These are phyloP conservation scores for Elaphomyces granulatus DNA, from an alignment of 495 filamentous ascomycete species.

Conservation along the genomic window DNA sequence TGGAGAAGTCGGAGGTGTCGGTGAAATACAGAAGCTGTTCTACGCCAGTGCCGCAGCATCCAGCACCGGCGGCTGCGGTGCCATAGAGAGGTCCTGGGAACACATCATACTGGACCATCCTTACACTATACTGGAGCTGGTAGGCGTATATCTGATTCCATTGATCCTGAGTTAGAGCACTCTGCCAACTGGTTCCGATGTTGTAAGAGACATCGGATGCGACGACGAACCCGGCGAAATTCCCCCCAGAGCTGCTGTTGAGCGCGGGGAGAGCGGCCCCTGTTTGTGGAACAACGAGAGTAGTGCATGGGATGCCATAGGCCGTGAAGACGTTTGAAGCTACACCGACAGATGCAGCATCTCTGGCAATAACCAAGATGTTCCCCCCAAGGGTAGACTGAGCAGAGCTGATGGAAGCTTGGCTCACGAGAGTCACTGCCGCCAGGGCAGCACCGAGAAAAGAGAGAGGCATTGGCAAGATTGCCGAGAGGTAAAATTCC, in stretches of 20 bases:
- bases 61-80: constrained; percentile 19
- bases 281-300: constrained; percentile 36
- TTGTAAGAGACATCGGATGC: constrained; percentile 43
- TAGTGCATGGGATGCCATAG: constrained; percentile 46
- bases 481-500: too few species aligned
- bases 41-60: constrained; percentile 34
- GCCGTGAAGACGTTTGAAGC: constrained; percentile 42
- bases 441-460: constrained; percentile 1
- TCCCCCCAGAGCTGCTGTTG: constrained; percentile 34
- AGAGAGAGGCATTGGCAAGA: constrained; percentile 12
- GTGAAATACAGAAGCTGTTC: constrained; percentile 40
- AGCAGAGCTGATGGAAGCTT: constrained; percentile 12
- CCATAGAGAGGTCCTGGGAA: constrained; percentile 41
- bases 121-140: constrained; percentile 41
- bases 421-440: constrained; percentile 4
- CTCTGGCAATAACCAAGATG: constrained; percentile 45
- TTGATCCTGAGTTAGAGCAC: constrained; percentile 41
- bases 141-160: constrained; percentile 43
- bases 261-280: constrained; percentile 38
- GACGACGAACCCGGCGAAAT: constrained; percentile 44
- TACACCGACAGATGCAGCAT: constrained; percentile 28
- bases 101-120: constrained; percentile 46
- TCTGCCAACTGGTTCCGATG: constrained; percentile 27
- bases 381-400: too few species aligned
- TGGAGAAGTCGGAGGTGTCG: constrained; percentile 33